Conservation (phyloP, 1,284 basidiomycete species). For the Apiotrichum veenhuisii region DNA sequence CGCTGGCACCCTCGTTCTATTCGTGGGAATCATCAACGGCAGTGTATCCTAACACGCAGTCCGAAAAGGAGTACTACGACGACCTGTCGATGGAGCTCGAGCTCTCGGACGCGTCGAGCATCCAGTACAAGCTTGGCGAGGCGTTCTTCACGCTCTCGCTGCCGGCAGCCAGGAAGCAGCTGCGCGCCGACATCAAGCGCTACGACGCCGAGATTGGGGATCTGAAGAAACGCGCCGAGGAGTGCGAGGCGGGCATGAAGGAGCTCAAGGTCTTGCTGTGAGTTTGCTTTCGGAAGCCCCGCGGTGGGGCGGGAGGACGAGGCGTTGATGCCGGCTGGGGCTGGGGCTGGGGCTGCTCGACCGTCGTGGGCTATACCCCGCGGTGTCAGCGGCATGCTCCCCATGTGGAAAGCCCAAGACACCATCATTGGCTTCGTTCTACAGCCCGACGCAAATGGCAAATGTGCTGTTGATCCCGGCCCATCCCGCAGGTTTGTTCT, state of each 20-base stretch:
- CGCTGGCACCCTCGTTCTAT: too few species aligned
- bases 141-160: slow-evolving; percentile 78
- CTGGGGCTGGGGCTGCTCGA: not conserved
- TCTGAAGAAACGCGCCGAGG: slow-evolving; percentile 60
- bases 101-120: slow-evolving; percentile 76
- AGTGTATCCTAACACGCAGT: too few species aligned
- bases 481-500: not conserved
- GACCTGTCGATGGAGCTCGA: slow-evolving; percentile 81
- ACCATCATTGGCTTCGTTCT: too few species aligned
- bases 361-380: too few species aligned
- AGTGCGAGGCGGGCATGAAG: slow-evolving; percentile 82
- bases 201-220: slow-evolving; percentile 60
- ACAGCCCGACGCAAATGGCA: too few species aligned
- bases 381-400: too few species aligned
- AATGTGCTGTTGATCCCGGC: too few species aligned
- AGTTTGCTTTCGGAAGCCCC: too few species aligned
- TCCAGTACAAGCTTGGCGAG: slow-evolving; percentile 89
- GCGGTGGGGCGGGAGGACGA: too few species aligned
- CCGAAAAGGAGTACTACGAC: slow-evolving; percentile 89
- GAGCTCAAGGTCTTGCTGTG: slow-evolving; percentile 73
- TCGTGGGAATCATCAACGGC: too few species aligned
- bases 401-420: too few species aligned
- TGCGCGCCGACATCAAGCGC: slow-evolving; percentile 65
- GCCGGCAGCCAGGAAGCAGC: slow-evolving; percentile 64
- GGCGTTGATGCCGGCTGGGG: too few species aligned